A percentile compares a stretch with the other conserved stretches of the same genome.
Conservation (phyloP, 345 rosid species). For the Hibiscus tridactylites region DNA sequence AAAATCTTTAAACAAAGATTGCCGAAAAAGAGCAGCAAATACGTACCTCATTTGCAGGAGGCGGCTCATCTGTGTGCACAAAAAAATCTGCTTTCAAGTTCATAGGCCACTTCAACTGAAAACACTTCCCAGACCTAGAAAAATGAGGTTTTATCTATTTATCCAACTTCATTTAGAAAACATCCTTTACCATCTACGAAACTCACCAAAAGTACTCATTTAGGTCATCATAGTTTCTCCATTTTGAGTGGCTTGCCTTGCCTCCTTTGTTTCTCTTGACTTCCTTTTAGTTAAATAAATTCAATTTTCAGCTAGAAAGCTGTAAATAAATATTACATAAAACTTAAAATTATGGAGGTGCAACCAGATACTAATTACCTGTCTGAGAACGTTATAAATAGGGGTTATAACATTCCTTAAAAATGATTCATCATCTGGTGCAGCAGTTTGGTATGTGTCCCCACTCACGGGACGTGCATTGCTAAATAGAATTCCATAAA, state of each 20-base stretch:
- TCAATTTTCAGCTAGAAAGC: constrained; percentile 9
- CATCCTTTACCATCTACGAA: constrained; percentile 3
- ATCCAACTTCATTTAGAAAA: background rate
- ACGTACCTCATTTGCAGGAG: constrained; percentile 34
- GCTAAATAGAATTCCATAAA: constrained; percentile 44
- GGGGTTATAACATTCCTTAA: constrained; percentile 73
- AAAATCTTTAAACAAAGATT: background rate
- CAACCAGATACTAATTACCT: constrained; percentile 38
- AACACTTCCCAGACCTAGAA: constrained; percentile 71
- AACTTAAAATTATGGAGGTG: background rate
- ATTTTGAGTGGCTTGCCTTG: constrained; percentile 85
- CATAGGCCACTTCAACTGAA: constrained; percentile 70
- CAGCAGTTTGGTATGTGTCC: constrained; percentile 34
- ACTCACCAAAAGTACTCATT: constrained; percentile 96
- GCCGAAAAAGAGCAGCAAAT: background rate
- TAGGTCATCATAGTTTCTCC: constrained; percentile 98
- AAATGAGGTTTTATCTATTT: constrained; percentile 1
- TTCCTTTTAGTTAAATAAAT: constrained; percentile 51
- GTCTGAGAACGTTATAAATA: constrained; percentile 56
- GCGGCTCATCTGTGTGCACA: constrained; percentile 42
- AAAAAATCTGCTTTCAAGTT: constrained; percentile 59
- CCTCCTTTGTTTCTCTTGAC: constrained; percentile 71
- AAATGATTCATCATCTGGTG: constrained; percentile 70
- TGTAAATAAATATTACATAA: background rate
- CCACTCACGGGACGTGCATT: constrained; percentile 52